phyloP scores from a whole-genome alignment of 768 basidiomycete genomes.

The Coprinopsis strossmayeri region DNA sequence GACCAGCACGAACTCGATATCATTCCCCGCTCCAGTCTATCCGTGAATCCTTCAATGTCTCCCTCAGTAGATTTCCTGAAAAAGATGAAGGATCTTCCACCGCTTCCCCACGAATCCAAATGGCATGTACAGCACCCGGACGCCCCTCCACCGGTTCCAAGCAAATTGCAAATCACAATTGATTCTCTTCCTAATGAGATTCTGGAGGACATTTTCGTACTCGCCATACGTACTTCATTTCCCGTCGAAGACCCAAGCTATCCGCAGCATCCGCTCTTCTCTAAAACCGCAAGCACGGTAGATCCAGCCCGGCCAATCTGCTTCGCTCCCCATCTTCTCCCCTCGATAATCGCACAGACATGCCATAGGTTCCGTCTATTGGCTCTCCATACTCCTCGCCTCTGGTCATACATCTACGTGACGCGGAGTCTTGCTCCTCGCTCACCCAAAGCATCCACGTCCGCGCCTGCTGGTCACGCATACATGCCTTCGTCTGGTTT shows the following conservation, averaged over 20 bases:
- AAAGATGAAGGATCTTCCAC: not conserved
- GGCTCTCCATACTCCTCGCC: constrained; percentile 14
- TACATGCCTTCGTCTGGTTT: constrained; percentile 6
- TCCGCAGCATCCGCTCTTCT: constrained; percentile 20
- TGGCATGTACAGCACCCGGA: not conserved
- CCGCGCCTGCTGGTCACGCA: constrained; percentile 13
- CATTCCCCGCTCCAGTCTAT: not conserved
- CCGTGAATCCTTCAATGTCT: not conserved
- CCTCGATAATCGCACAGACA: constrained; percentile 18
- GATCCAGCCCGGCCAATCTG: not conserved
- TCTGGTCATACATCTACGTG: constrained; percentile 20
- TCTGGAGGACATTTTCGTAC: constrained; percentile 20
- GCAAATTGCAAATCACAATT: constrained; percentile 9
- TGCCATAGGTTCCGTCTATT: constrained; percentile 20
- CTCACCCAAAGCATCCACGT: constrained; percentile 13
- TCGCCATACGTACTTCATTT: constrained; percentile 15
- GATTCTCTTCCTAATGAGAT: constrained; percentile 22
- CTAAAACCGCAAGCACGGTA: constrained; percentile 10
- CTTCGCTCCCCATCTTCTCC: constrained; percentile 13
- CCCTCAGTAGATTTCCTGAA: not conserved
- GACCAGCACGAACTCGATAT: not conserved
- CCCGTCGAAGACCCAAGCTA: constrained; percentile 18
- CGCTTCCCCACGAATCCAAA: not conserved
- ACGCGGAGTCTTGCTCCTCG: constrained; percentile 16
- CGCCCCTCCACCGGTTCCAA: not conserved